Base-by-base conservation (phyloP, 108 stramenopile species). In the Bacterosira constricta region DNA sequence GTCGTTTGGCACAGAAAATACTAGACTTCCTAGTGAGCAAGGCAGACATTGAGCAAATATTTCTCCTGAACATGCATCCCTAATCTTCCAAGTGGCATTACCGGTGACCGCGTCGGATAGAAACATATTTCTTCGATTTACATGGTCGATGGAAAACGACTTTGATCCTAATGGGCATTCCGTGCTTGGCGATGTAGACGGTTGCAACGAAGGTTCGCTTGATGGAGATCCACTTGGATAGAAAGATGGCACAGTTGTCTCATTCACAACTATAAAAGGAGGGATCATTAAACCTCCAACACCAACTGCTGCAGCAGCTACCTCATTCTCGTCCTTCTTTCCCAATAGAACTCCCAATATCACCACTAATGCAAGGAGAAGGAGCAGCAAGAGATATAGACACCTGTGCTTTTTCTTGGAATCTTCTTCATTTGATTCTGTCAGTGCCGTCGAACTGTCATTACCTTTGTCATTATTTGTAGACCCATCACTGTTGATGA, bases 21-120 rank as follows among this genome's bases (percentile, higher is more conserved):
- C 32, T n/a, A n/a, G n/a, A n/a, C n/a, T n/a, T n/a, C n/a, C n/a
- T n/a, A n/a, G n/a, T n/a, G n/a, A n/a, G 66, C 71, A 72, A 11
- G 60, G 60, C 39, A 58, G 25, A 49, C 73, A 74, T 31, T 46
- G 46, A 7, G 36, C n/a, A 35, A 74, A 38, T 7, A 74, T 42
- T 6, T 64, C 44, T 12, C 54, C 73, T 29, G 63, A 56, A 26
- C 73, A 74, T 50, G 63, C 53, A 26, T 74, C 63, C 21, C 46
- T 41, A 6, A 74, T 36, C 10, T 17, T 46, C 73, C 73, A 74
- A 55, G 62, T 47, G 27, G n/a, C n/a, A n/a, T n/a, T n/a, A n/a
- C n/a, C n/a, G n/a, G n/a, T n/a, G n/a, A n/a, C n/a, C n/a, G n/a
- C n/a, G 47, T 49, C 23, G n/a, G n/a, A n/a, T 6, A 49, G 0